Percentiles rank a stretch among this genome's conserved stretches.
Evolutionary conservation across 352 stramenopile species (phyloP).

Genomic region (Phytophthora multivora): DNA sequence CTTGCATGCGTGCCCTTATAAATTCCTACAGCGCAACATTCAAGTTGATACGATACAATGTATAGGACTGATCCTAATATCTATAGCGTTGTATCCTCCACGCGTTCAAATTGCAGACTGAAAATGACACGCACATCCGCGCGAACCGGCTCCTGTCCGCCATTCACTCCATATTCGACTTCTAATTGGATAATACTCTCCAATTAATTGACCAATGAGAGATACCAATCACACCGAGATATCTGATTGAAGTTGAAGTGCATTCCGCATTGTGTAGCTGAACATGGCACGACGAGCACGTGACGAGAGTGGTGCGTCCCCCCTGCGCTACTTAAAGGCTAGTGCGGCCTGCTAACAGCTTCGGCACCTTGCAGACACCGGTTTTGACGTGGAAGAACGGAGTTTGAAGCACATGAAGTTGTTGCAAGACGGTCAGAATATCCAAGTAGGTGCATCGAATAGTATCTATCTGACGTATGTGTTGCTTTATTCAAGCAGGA

Average conservation of each 20-base stretch:
- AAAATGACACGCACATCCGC: background rate
- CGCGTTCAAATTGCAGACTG: conserved; percentile 8
- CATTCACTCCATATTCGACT: conserved; percentile 6
- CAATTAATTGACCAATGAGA: background rate
- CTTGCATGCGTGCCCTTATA: conserved; percentile 27
- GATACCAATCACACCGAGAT: background rate
- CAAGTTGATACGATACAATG: background rate
- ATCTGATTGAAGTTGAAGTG: conserved; percentile 6
- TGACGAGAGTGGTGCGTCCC: background rate
- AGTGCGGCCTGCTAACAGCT: background rate
- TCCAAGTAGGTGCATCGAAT: too few relatives aligned
- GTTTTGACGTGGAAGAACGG: background rate
- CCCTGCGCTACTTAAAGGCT: background rate
- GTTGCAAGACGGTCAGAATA: conserved; percentile 8
- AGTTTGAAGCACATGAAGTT: conserved; percentile 27
- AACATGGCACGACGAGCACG: too few relatives aligned
- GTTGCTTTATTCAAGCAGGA: conserved; percentile 7
- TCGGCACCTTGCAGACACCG: background rate
- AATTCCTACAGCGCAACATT: conserved; percentile 27
- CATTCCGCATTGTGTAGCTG: background rate
- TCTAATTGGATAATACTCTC: background rate
- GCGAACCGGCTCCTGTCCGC: conserved; percentile 12
- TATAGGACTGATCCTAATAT: background rate
- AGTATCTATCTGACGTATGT: background rate
- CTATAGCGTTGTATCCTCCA: background rate